A percentile compares a stretch with the other conserved stretches of the same genome.
phyloP scores from a whole-genome alignment of 2,329 filamentous ascomycete genomes.

The Fusarium duplospermum region DNA sequence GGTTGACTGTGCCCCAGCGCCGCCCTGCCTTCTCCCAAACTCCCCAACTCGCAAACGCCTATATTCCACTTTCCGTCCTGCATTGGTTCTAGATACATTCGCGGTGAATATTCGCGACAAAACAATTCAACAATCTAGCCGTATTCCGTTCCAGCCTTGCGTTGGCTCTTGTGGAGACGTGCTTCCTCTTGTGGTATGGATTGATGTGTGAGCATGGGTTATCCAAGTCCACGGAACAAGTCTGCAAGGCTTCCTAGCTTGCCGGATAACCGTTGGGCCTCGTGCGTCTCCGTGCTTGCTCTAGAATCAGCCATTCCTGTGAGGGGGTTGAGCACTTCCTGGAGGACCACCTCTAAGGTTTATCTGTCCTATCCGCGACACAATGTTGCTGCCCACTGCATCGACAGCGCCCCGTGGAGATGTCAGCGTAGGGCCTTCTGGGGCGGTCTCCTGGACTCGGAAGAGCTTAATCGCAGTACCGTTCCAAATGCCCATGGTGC shows the following conservation, averaged over 20 bases:
- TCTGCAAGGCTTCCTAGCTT: neutral
- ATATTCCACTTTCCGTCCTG: conserved; percentile 11
- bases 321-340: conserved; percentile 34
- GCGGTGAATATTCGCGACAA: neutral
- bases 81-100: conserved; percentile 11
- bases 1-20: neutral
- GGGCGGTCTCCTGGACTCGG: conserved; percentile 85
- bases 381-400: conserved; percentile 90
- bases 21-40: conserved; percentile 1
- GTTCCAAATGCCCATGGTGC: conserved; percentile 94
- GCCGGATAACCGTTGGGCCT: neutral
- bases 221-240: neutral
- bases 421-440: conserved; percentile 82
- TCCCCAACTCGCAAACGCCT: conserved; percentile 25
- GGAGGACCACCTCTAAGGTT: conserved; percentile 69
- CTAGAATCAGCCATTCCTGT: conserved; percentile 23
- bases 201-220: neutral
- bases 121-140: conserved; percentile 26
- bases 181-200: conserved; percentile 14
- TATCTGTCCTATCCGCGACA: conserved; percentile 85
- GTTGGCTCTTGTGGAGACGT: neutral
- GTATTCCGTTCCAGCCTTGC: conserved; percentile 11
- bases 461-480: conserved; percentile 90
- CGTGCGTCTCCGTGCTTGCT: neutral
- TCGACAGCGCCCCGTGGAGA: conserved; percentile 92